Evolutionary conservation across 176 grass and related monocot species (phyloP), one percentile per base, ranked within the genome.

Genomic region (Urochloa ruziziensis): DNA sequence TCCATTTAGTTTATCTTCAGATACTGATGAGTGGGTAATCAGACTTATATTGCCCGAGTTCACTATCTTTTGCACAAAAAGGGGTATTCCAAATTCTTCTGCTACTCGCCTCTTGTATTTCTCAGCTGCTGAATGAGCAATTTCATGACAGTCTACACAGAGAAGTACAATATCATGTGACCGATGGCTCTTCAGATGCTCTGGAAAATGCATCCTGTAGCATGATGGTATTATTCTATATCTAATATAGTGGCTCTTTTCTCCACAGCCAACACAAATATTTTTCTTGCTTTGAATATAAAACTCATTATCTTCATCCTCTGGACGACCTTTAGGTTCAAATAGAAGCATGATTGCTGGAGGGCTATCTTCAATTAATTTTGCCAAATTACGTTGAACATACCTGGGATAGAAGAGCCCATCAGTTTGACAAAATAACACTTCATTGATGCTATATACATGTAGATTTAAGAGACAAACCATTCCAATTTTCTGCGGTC

Each of bases 221-320:
- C 96, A 98, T 28, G 96, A 98, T 67, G 96, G 96, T 83, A 98
- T 98, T 83, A 98, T 95, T 88, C 93, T 92, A 67, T 98, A 98
- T 69, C 96, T 90, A 72, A 98, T 91, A 79, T 98, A 98, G 66
- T 98, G 96, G 54, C 90, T 95, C 60, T 89, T 89, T 89, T 98
- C 90, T 54, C 96, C 96, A 86, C 96, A 95, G 62, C 96, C 92
- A 77, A 98, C 93, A 69, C 96, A 98, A 28, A 98, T 98, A 86
- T 98, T 98, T 86, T 89, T 94, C 86, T 98, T 98, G 70, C 93
- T 93, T 84, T 98, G 96, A 77, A 98, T 90, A 79, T 98, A 98
- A 37, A 98, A 98, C 10, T 93, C 91, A 77, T 98, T 98, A 77
- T 86, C 91, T 90, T 98, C 93, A 82, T 98, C 96, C 77, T 98